Conservation (phyloP, 2,329 filamentous ascomycete species). For the Colletotrichum phormii region DNA sequence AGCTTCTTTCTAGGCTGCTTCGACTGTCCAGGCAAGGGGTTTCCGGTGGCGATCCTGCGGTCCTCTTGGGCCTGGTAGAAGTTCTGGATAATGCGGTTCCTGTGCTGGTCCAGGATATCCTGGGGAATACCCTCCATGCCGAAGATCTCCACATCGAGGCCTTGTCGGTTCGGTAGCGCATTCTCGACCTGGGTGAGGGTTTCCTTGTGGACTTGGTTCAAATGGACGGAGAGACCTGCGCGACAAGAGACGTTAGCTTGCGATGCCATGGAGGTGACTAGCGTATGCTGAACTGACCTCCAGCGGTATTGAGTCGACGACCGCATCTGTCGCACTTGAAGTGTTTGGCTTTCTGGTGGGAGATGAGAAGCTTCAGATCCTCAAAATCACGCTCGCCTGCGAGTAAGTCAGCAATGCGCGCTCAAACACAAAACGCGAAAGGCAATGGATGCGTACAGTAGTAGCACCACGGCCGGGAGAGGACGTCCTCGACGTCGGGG, state of each 20-base stretch:
- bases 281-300: slow-evolving; percentile 70
- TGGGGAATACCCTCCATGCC: slow-evolving; percentile 97
- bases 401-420: slow-evolving; percentile 39
- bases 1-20: slow-evolving; percentile 78
- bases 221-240: slow-evolving; percentile 90
- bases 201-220: slow-evolving; percentile 99
- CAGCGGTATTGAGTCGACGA: slow-evolving; percentile 90
- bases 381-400: slow-evolving; percentile 93
- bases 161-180: slow-evolving; percentile 86
- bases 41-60: slow-evolving; percentile 83
- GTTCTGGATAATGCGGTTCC: slow-evolving; percentile 85
- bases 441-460: slow-evolving; percentile 73
- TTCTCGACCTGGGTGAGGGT: slow-evolving; percentile 89
- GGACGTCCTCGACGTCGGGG: slow-evolving; percentile 88
- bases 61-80: slow-evolving; percentile 90
- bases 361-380: slow-evolving; percentile 94
- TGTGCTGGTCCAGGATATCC: slow-evolving; percentile 84
- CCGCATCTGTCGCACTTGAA: slow-evolving; percentile 96
- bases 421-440: not conserved
- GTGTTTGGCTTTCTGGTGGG: slow-evolving; percentile 99
- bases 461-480: slow-evolving; percentile 94
- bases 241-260: slow-evolving; percentile 32
- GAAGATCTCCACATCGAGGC: slow-evolving; percentile 94
- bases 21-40: slow-evolving; percentile 76
- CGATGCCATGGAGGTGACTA: not conserved